Evolutionary conservation across 768 basidiomycete genomes (phyloP).

Genomic region (Postia placenta): DNA sequence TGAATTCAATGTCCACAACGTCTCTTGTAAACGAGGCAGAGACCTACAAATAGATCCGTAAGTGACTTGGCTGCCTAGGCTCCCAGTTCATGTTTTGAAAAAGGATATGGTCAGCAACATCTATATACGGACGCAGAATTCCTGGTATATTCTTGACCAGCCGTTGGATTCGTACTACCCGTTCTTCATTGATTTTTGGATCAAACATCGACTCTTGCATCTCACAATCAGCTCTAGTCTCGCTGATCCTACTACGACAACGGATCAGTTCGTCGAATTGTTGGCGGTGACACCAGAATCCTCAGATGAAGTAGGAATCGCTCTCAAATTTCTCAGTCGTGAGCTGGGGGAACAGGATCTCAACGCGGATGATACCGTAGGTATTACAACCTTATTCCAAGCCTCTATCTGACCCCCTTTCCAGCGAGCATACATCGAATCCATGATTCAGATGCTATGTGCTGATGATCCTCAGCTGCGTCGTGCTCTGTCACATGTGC

Average conservation of each 20-base stretch:
- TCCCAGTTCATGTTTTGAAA: too few relatives aligned
- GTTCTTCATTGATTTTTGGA: slow-evolving; percentile 43
- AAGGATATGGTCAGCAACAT: slow-evolving; percentile 39
- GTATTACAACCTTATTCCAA: slow-evolving; percentile 27
- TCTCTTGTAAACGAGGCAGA: slow-evolving; percentile 19
- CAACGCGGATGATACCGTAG: slow-evolving; percentile 40
- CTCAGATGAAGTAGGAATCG: background rate
- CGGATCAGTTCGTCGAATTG: background rate
- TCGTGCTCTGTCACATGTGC: slow-evolving; percentile 25
- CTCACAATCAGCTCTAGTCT: slow-evolving; percentile 20
- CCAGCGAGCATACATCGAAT: slow-evolving; percentile 41
- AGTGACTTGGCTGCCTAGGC: slow-evolving; percentile 9
- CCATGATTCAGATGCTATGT: slow-evolving; percentile 33
- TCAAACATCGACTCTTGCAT: slow-evolving; percentile 38
- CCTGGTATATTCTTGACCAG: slow-evolving; percentile 64
- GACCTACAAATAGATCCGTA: slow-evolving; percentile 38
- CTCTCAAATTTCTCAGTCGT: slow-evolving; percentile 15
- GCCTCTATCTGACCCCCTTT: background rate
- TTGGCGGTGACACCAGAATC: background rate
- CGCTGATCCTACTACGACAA: background rate
- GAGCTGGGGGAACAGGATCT: slow-evolving; percentile 37
- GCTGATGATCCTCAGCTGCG: slow-evolving; percentile 24
- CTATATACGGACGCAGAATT: slow-evolving; percentile 52
- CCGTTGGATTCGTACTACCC: slow-evolving; percentile 42
- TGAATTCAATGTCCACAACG: slow-evolving; percentile 43